Base-by-base conservation (phyloP, 441 rosid genomes). In the Gossypium aridum region DNA sequence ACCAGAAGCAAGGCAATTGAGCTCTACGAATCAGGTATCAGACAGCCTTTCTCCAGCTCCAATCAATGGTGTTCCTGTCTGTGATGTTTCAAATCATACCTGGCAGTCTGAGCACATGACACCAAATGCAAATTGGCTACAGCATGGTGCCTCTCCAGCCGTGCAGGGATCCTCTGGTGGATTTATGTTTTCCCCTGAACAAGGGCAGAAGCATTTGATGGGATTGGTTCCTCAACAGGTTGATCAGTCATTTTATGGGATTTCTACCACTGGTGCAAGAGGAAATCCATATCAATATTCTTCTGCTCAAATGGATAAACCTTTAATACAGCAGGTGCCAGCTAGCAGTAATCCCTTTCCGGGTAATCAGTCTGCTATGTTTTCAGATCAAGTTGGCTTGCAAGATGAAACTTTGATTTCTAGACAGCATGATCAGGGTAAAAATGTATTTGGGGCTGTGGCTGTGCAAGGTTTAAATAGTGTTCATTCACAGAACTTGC, bases 231-330 rank as follows among this genome's bases (percentile, higher is more conserved):
- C 92, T 66, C 93, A 86, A 64, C 90, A 89, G 56, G 80, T 79
- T 83, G 90, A 87, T 79, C 93, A 82, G 65, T 92, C 99, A 72
- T 81, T 88, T 66, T 84, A 87, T 75, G 97, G 96, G 37, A 83
- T 85, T 71, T 90, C 90, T 65, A 74, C 81, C 59, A 69, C 87
- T 81, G 85, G 88, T 69, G 47, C 86, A 70, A 86, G 88, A 76
- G 83, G 74, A 53, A 77, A 75, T 82, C 72, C 84, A 25, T 79
- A 75, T 83, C 83, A 83, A 28, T 78, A 76, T 74, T 82, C 89
- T 73, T 22, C 88, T 34, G 77, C 76, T 19, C 91, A 83, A 79
- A 87, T 83, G 80, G 91, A 86, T 68, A 87, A 81, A 72, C 72
- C 88, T 74, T 64, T 80, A 45, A 54, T 75, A 23, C 90, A 80